Evolutionary conservation across 2,329 filamentous ascomycete species (phyloP).

Genomic region (Mycosphaerella arachidis): DNA sequence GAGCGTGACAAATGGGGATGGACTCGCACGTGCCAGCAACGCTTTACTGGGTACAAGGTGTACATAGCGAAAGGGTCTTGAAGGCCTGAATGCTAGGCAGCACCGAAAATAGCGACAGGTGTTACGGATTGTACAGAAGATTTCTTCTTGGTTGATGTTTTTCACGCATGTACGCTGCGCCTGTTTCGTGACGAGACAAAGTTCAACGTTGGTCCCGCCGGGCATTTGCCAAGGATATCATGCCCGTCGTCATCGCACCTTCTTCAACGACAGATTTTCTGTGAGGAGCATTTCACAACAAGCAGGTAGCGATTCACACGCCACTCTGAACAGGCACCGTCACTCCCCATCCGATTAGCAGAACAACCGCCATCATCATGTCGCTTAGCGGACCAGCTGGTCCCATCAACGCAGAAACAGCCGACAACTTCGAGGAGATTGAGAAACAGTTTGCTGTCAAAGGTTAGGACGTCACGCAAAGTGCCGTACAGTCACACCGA

Average conservation of each 20-base stretch:
- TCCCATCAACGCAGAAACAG: slow-evolving; percentile 50
- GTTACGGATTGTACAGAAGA: not conserved
- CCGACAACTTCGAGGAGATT: slow-evolving; percentile 65
- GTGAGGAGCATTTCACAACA: not conserved
- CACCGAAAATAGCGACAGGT: not conserved
- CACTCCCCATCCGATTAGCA: not conserved
- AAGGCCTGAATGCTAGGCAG: not conserved
- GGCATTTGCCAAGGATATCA: no score
- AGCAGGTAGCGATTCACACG: not conserved
- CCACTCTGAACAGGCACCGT: not conserved
- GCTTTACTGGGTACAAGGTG: not conserved
- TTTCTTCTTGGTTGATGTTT: not conserved
- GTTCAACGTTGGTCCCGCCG: not conserved
- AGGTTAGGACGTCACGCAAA: slow-evolving; percentile 48
- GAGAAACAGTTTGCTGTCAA: slow-evolving; percentile 99
- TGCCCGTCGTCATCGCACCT: not conserved
- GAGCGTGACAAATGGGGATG: not conserved
- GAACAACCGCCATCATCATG: slow-evolving; percentile 14
- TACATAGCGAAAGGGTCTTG: not conserved
- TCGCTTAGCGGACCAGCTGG: slow-evolving; percentile 23
- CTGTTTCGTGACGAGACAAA: not conserved
- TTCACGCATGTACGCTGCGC: not conserved
- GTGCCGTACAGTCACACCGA: not conserved
- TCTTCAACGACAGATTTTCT: not conserved
- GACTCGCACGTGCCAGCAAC: not conserved